These are phyloP conservation scores for Citrus reticulata DNA, from an alignment of 345 rosid genomes.

Conservation along the genomic window DNA sequence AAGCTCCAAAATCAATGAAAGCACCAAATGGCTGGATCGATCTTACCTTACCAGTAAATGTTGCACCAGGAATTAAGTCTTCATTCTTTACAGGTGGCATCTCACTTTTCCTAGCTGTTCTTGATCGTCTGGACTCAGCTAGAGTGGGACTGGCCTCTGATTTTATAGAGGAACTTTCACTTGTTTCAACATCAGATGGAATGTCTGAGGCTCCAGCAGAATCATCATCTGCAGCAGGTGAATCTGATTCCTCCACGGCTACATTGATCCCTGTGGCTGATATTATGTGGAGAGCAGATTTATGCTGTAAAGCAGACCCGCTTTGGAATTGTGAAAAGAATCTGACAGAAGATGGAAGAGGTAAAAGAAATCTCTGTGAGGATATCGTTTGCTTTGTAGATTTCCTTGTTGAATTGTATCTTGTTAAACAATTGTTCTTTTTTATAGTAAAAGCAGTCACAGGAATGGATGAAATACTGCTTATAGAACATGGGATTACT, in stretches of 20 bases:
- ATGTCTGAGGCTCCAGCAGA: constrained; percentile 31
- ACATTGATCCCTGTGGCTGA: constrained; percentile 70
- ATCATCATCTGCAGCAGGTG: constrained; percentile 40
- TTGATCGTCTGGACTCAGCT: constrained; percentile 43
- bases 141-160: constrained; percentile 30
- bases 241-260: constrained; percentile 58
- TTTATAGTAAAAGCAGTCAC: constrained; percentile 42
- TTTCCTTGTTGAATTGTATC: constrained; percentile 48
- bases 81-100: constrained; percentile 80
- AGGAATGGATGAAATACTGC: constrained; percentile 54
- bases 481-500: constrained; percentile 51
- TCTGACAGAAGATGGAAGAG: constrained; percentile 39
- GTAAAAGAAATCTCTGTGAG: constrained; percentile 38
- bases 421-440: constrained; percentile 37
- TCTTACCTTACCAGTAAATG: constrained; percentile 80
- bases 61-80: constrained; percentile 73
- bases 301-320: constrained; percentile 32
- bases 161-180: constrained; percentile 25
- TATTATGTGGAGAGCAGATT: constrained; percentile 17
- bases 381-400: constrained; percentile 23
- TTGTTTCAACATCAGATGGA: constrained; percentile 31
- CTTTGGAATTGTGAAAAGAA: constrained; percentile 49
- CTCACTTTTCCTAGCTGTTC: constrained; percentile 66
- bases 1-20: constrained; percentile 82
- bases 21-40: constrained; percentile 96